Percentiles rank a stretch among this genome's conserved stretches.
These are phyloP conservation scores for Calonectria crousiana DNA, from an alignment of 2,329 filamentous ascomycete genomes.

Conservation along the genomic window DNA sequence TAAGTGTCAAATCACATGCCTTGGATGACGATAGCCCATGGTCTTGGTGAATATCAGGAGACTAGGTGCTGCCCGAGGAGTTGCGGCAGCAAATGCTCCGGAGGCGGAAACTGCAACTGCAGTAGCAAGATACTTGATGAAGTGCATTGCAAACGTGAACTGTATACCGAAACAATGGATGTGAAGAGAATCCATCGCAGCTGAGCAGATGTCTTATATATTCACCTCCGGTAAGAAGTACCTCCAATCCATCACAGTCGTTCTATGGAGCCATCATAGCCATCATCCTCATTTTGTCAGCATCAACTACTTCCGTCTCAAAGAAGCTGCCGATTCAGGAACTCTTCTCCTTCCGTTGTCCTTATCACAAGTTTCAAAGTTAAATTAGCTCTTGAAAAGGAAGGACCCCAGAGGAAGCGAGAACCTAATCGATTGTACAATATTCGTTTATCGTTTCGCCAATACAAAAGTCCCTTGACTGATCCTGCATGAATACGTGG, in stretches of 20 bases:
- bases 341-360: not conserved
- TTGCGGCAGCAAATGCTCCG: not conserved
- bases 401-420: not conserved
- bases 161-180: not conserved
- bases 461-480: not conserved
- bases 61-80: not conserved
- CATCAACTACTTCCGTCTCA: not conserved
- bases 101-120: not conserved
- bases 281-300: not conserved
- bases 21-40: not conserved
- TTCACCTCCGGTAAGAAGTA: not conserved
- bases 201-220: not conserved
- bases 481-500: not conserved
- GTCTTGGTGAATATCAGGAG: not conserved
- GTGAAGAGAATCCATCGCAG: not conserved
- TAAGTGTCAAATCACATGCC: not conserved
- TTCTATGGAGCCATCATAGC: not conserved
- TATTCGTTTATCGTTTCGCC: not conserved
- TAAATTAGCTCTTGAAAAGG: not conserved
- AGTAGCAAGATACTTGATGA: not conserved
- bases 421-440: not conserved
- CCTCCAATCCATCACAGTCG: not conserved
- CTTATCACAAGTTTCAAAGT: not conserved
- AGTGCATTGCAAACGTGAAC: not conserved
- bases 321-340: not conserved